These are phyloP conservation scores for Schizochytrium sp. DNA, from an alignment of 108 stramenopile genomes.

Conservation along the genomic window DNA sequence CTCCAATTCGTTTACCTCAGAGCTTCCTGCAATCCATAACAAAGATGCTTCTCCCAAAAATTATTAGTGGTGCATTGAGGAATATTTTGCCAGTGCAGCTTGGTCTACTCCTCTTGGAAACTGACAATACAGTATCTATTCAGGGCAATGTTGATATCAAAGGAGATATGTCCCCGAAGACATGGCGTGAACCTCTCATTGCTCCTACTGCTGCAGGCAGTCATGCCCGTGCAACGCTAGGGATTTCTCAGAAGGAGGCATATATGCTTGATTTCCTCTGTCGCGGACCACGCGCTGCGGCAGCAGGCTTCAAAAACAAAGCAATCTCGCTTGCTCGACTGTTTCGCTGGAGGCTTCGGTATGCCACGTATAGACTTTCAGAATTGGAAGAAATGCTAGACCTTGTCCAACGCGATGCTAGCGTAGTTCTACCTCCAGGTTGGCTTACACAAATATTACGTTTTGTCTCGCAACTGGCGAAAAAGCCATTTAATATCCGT, in stretches of 20 bases:
- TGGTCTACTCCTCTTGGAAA: constrained; percentile 35
- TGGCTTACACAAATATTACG: constrained; percentile 29
- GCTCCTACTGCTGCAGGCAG: not conserved
- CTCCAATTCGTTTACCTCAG: constrained; percentile 33
- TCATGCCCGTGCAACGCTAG: constrained; percentile 8
- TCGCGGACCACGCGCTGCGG: constrained; percentile 28
- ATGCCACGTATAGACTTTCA: constrained; percentile 12
- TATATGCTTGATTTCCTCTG: constrained; percentile 28
- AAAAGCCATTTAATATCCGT: constrained; percentile 24
- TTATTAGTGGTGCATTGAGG: constrained; percentile 12
- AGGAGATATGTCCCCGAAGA: constrained; percentile 31
- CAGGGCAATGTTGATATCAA: constrained; percentile 29
- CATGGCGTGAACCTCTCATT: constrained; percentile 52
- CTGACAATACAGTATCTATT: not conserved
- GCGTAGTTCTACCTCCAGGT: not conserved
- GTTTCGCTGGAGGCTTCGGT: constrained; percentile 42
- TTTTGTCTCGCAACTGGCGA: not conserved
- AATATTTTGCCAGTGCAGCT: not conserved
- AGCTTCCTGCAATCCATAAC: constrained; percentile 14
- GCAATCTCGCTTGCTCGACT: constrained; percentile 19
- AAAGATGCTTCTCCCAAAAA: constrained; percentile 36
- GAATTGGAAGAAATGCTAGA: constrained; percentile 48
- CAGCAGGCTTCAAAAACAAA: constrained; percentile 48
- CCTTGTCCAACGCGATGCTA: constrained; percentile 5
- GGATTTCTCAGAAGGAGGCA: not conserved